Evolutionary conservation across 2,329 filamentous ascomycete genomes (phyloP).

Genomic region (Keithomyces neogunnii): DNA sequence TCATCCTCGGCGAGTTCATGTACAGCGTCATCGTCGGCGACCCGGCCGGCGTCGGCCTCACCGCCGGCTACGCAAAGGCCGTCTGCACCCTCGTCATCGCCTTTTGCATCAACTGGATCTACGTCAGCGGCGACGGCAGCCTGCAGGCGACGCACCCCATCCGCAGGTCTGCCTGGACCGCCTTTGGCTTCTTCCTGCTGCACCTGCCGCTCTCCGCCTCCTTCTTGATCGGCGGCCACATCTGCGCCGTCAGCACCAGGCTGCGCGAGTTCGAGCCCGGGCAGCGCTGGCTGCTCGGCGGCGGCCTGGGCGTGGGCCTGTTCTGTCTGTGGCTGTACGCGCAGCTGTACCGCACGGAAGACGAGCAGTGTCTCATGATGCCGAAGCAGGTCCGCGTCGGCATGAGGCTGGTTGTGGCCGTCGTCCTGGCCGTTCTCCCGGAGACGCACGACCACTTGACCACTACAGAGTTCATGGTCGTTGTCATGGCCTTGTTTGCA

Average conservation of each 20-base stretch:
- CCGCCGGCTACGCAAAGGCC: constrained; percentile 32
- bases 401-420: constrained; percentile 22
- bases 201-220: constrained; percentile 36
- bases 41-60: constrained; percentile 35
- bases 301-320: constrained; percentile 35
- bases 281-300: constrained; percentile 39
- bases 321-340: constrained; percentile 34
- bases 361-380: constrained; percentile 27
- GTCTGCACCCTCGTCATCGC: constrained; percentile 40
- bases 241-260: constrained; percentile 31
- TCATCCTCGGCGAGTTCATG: constrained; percentile 40
- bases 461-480: constrained; percentile 27
- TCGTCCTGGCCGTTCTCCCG: constrained; percentile 27
- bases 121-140: constrained; percentile 38
- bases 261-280: constrained; percentile 30
- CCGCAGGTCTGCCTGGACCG: constrained; percentile 33
- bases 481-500: constrained; percentile 34
- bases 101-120: constrained; percentile 42
- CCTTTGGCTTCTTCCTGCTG: constrained; percentile 35
- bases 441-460: constrained; percentile 22
- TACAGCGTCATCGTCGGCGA: constrained; percentile 39
- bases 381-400: constrained; percentile 25
- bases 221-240: constrained; percentile 38
- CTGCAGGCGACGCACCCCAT: constrained; percentile 33
- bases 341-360: constrained; percentile 30